These are phyloP conservation scores for Sporothrix pseudoabietina DNA, from an alignment of 2,329 filamentous ascomycete species.

Conservation along the genomic window DNA sequence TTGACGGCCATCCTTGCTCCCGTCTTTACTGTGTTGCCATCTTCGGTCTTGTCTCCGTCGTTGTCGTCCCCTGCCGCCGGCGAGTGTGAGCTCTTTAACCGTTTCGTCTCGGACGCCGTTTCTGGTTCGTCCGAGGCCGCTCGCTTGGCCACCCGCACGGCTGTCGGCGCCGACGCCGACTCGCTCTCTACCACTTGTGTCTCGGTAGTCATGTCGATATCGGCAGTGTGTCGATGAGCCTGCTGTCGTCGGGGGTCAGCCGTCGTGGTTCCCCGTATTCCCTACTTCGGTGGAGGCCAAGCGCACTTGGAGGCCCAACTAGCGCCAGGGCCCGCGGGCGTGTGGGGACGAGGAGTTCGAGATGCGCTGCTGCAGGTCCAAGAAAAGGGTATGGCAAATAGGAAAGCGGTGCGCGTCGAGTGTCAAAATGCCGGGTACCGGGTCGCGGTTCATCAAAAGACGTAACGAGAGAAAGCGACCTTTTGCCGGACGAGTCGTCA, in stretches of 20 bases:
- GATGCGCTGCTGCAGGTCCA: neutral
- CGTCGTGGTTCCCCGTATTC: neutral
- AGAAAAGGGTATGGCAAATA: neutral
- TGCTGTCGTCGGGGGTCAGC: too few species aligned
- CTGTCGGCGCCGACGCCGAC: neutral
- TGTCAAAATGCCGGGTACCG: neutral
- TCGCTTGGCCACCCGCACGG: slow-evolving; percentile 55
- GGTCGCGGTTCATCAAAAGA: neutral
- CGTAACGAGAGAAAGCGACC: neutral
- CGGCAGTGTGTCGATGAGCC: neutral
- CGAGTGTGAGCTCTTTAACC: slow-evolving; percentile 58
- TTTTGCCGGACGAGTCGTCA: neutral
- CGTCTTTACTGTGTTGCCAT: slow-evolving; percentile 29
- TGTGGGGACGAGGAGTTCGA: neutral
- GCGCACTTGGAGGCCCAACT: neutral
- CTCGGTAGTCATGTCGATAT: neutral
- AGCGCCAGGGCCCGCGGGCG: neutral
- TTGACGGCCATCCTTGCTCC: neutral
- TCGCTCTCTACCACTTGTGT: neutral
- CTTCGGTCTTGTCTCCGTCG: slow-evolving; percentile 38
- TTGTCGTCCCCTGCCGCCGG: slow-evolving; percentile 32
- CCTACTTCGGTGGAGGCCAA: slow-evolving; percentile 1
- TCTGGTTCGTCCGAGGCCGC: slow-evolving; percentile 69
- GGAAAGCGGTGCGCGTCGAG: too few species aligned
- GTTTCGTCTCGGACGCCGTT: slow-evolving; percentile 64